These are phyloP conservation scores for Micractinium sp. DNA, from an alignment of 139 green algal genomes.

Conservation along the genomic window DNA sequence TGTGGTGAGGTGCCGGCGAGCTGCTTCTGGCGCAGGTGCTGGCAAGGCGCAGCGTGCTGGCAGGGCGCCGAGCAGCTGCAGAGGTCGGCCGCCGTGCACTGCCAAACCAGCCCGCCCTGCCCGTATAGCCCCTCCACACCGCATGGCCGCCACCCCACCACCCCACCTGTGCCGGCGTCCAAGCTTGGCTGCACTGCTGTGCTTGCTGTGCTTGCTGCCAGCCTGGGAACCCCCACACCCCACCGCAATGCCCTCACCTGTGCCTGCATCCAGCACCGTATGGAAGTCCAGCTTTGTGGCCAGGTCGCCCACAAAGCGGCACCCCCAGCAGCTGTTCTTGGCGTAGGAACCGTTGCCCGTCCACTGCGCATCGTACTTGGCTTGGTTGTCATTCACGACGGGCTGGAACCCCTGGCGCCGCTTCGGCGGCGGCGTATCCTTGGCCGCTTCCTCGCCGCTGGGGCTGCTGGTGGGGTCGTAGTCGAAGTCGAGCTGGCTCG, in stretches of 20 bases:
- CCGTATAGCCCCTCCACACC: too few relatives aligned
- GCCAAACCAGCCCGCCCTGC: too few relatives aligned
- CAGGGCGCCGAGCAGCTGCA: too few relatives aligned
- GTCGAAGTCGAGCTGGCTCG: background rate
- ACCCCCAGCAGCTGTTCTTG: conserved; percentile 25
- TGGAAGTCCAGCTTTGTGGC: conserved; percentile 1
- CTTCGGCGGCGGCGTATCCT: background rate
- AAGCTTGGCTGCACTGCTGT: too few relatives aligned
- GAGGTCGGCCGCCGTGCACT: too few relatives aligned
- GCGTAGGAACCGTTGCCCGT: conserved; percentile 5
- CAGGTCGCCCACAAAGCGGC: conserved; percentile 13
- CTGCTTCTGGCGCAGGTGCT: background rate
- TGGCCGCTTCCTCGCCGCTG: background rate
- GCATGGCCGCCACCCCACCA: too few relatives aligned
- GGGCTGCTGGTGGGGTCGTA: background rate
- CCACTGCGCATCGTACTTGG: conserved; percentile 5
- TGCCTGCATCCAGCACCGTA: conserved; percentile 14
- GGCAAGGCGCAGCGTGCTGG: background rate
- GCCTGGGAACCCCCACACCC: background rate
- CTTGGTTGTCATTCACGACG: background rate
- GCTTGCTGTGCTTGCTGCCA: too few relatives aligned
- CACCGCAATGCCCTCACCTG: conserved; percentile 1
- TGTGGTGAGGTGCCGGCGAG: too few relatives aligned
- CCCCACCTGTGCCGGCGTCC: too few relatives aligned
- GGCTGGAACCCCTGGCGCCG: background rate